These are phyloP conservation scores for Lactarius pseudohatsudake DNA, from an alignment of 768 basidiomycete genomes.

Conservation along the genomic window DNA sequence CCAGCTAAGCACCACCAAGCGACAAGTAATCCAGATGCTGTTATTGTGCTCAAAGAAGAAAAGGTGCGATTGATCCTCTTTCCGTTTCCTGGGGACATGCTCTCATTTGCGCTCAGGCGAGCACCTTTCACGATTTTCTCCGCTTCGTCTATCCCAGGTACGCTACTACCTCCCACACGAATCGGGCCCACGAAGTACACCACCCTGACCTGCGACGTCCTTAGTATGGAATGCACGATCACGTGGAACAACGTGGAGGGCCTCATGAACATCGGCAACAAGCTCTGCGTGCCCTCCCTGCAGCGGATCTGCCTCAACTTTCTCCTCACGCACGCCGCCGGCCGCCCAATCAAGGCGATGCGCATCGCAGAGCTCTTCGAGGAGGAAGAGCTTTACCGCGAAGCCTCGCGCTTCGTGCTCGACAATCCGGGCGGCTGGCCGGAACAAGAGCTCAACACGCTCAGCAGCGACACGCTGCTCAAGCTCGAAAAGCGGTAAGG, in stretches of 20 bases:
- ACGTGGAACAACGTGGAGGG: slow-evolving; percentile 95
- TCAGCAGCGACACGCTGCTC: slow-evolving; percentile 78
- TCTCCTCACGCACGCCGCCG: slow-evolving; percentile 89
- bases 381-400: slow-evolving; percentile 87
- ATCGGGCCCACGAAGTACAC: neutral
- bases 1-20: slow-evolving; percentile 18
- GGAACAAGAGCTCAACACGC: slow-evolving; percentile 76
- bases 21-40: slow-evolving; percentile 62
- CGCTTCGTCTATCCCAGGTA: slow-evolving; percentile 94
- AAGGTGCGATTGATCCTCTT: slow-evolving; percentile 45
- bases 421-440: slow-evolving; percentile 89
- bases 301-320: slow-evolving; percentile 84
- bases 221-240: slow-evolving; percentile 84
- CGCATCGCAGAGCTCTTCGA: slow-evolving; percentile 88
- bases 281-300: slow-evolving; percentile 79
- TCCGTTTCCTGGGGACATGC: slow-evolving; percentile 1
- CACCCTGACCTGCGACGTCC: slow-evolving; percentile 19
- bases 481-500: slow-evolving; percentile 82
- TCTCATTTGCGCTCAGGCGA: slow-evolving; percentile 47
- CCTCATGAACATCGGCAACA: slow-evolving; percentile 87
- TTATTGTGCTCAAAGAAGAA: slow-evolving; percentile 90
- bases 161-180: slow-evolving; percentile 32
- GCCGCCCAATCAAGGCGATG: slow-evolving; percentile 90
- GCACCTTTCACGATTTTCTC: slow-evolving; percentile 89
- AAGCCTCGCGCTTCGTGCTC: slow-evolving; percentile 87